phyloP scores from a whole-genome alignment of 192 early-diverging fungal genomes.

The Helicostylum pulchrum region DNA sequence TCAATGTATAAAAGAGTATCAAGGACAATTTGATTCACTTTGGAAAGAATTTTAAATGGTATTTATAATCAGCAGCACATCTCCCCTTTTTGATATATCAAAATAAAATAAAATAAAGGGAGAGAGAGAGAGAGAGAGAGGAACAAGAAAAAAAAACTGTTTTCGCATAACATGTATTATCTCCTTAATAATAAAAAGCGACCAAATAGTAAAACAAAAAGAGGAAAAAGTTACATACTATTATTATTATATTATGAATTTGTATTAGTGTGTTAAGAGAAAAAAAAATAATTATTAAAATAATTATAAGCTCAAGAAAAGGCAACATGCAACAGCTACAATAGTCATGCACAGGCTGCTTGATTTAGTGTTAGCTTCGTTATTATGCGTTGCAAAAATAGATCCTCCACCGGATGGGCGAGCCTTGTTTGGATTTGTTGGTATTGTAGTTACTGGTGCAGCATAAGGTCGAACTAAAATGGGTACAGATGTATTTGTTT shows the following conservation, averaged over 20 bases:
- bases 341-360: not conserved
- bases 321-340: not conserved
- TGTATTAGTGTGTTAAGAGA: not conserved
- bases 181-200: too few relatives aligned
- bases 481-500: conserved; percentile 21
- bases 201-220: not conserved
- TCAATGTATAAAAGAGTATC: conserved; percentile 52
- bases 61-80: not conserved
- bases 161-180: too few relatives aligned
- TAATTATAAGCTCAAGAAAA: not conserved
- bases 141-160: too few relatives aligned
- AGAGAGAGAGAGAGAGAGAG: too few relatives aligned
- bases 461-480: conserved; percentile 20
- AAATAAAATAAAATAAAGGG: too few relatives aligned
- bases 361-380: not conserved
- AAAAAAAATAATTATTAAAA: conserved; percentile 4
- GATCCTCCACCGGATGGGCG: conserved; percentile 13
- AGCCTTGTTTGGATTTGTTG: not conserved
- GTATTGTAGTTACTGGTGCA: not conserved
- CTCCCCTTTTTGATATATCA: too few relatives aligned
- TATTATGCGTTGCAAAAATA: not conserved
- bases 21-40: conserved; percentile 58
- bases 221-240: not conserved
- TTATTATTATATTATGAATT: conserved; percentile 7
- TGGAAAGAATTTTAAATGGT: conserved; percentile 54